Evolutionary conservation across 371 early-diverging fungal species (phyloP).

Genomic region (Ordospora colligata): DNA sequence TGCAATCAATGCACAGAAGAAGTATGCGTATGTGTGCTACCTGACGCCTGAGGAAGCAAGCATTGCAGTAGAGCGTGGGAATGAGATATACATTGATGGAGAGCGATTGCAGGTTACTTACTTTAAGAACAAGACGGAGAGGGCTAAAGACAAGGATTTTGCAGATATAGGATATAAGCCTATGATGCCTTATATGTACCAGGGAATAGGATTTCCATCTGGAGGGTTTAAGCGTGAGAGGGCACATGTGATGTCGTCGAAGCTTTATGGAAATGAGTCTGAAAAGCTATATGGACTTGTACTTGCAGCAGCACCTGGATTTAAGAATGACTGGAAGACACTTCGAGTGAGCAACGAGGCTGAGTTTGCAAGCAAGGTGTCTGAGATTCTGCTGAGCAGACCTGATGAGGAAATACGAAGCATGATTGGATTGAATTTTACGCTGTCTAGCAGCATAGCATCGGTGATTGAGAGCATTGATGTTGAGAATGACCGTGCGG

Average conservation of each 20-base stretch:
- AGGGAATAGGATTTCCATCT: not conserved
- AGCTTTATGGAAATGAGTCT: slow-evolving; percentile 1
- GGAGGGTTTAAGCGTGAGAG: not conserved
- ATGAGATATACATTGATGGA: slow-evolving; percentile 49
- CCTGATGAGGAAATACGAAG: slow-evolving; percentile 43
- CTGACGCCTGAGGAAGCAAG: slow-evolving; percentile 54
- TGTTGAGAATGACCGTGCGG: too few species aligned
- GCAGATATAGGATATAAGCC: not conserved
- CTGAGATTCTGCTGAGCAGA: slow-evolving; percentile 41
- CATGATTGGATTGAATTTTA: slow-evolving; percentile 39
- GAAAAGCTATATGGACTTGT: slow-evolving; percentile 47
- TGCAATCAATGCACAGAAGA: slow-evolving; percentile 28
- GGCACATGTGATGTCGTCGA: not conserved
- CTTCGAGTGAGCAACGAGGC: slow-evolving; percentile 46
- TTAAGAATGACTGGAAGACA: slow-evolving; percentile 42
- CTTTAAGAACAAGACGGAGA: slow-evolving; percentile 56
- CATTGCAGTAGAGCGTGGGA: slow-evolving; percentile 54
- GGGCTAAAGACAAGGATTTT: slow-evolving; percentile 39
- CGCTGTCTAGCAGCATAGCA: slow-evolving; percentile 46
- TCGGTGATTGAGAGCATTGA: not conserved
- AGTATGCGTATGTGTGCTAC: slow-evolving; percentile 58
- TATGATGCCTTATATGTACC: slow-evolving; percentile 2
- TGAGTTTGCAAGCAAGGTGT: slow-evolving; percentile 58
- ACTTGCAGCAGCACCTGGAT: slow-evolving; percentile 46
- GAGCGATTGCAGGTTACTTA: slow-evolving; percentile 43